phyloP scores from a whole-genome alignment of 169 alveolate species.

The Miamiensis avidus region DNA sequence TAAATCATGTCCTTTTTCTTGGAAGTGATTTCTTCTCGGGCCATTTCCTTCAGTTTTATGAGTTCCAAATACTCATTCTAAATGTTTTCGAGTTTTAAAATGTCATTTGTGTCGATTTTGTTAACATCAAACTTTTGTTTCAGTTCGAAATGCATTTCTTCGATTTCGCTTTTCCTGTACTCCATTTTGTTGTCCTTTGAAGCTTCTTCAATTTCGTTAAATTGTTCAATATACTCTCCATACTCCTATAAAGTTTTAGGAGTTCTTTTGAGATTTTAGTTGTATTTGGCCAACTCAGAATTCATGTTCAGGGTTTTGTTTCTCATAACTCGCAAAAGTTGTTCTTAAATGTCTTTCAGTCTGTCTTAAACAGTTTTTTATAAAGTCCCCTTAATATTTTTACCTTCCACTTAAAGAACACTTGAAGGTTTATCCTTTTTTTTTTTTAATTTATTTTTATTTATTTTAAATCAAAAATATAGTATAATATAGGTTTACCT shows the following conservation, averaged over 20 bases:
- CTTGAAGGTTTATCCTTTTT: constrained; percentile 30
- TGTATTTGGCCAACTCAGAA: constrained; percentile 28
- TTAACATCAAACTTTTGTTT: constrained; percentile 35
- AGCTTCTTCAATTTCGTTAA: neutral
- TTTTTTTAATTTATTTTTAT: too few species aligned
- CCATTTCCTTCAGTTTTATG: constrained; percentile 37
- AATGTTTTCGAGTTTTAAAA: constrained; percentile 39
- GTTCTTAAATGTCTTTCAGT: constrained; percentile 68
- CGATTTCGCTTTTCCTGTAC: constrained; percentile 56
- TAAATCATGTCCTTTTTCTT: constrained; percentile 43
- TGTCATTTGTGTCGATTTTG: constrained; percentile 16
- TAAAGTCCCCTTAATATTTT: constrained; percentile 56
- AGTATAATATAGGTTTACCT: neutral
- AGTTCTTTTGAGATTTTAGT: constrained; percentile 28
- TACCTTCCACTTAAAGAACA: constrained; percentile 65
- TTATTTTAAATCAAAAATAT: too few species aligned
- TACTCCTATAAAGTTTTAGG: constrained; percentile 53
- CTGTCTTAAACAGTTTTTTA: constrained; percentile 50
- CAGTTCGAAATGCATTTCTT: constrained; percentile 63
- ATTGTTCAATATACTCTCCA: constrained; percentile 55
- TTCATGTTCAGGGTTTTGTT: constrained; percentile 47
- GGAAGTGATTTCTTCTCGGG: constrained; percentile 53
- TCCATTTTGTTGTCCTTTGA: constrained; percentile 43
- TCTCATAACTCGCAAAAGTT: constrained; percentile 57
- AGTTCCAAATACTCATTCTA: constrained; percentile 35